A percentile compares a stretch with the other conserved stretches of the same genome.
Conservation (phyloP, 371 early-diverging fungal genomes). For the Apophysomyces ossiformis region DNA sequence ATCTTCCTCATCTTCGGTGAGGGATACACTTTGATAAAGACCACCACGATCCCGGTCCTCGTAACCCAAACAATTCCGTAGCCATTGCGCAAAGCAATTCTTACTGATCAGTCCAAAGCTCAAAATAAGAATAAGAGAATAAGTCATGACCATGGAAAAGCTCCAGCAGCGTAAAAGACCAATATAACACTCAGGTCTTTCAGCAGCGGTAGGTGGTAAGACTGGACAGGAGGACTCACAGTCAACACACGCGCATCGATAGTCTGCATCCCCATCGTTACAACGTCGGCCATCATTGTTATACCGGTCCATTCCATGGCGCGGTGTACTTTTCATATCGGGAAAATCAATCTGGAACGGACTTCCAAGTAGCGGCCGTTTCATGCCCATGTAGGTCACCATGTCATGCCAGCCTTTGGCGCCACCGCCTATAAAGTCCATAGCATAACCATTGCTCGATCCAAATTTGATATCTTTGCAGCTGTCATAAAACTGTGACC, state of each 20-base stretch:
- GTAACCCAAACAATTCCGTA: constrained; percentile 24
- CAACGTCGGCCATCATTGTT: constrained; percentile 55
- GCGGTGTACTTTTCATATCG: constrained; percentile 28
- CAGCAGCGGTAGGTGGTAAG: constrained; percentile 55
- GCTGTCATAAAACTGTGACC: constrained; percentile 68
- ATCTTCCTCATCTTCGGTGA: constrained; percentile 37
- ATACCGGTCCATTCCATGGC: constrained; percentile 35
- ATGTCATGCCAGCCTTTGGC: constrained; percentile 72
- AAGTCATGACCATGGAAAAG: constrained; percentile 60
- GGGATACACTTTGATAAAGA: constrained; percentile 19
- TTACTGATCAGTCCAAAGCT: constrained; percentile 33
- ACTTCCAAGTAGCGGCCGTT: constrained; percentile 63
- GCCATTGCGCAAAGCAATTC: constrained; percentile 22
- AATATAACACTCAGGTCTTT: constrained; percentile 56
- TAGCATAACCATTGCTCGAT: constrained; percentile 68
- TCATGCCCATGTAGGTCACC: constrained; percentile 68
- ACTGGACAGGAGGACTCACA: constrained; percentile 67
- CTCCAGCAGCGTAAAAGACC: constrained; percentile 61
- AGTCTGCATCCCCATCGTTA: constrained; percentile 60
- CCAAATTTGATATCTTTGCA: constrained; percentile 82
- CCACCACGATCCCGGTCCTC: not conserved
- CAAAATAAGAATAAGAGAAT: constrained; percentile 43
- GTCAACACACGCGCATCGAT: constrained; percentile 77
- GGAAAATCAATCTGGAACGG: constrained; percentile 79
- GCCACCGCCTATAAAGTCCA: constrained; percentile 80